A percentile compares a stretch with the other conserved stretches of the same genome.
phyloP scores from a whole-genome alignment of 2,329 filamentous ascomycete species.

The Xylariaceae sp. region DNA sequence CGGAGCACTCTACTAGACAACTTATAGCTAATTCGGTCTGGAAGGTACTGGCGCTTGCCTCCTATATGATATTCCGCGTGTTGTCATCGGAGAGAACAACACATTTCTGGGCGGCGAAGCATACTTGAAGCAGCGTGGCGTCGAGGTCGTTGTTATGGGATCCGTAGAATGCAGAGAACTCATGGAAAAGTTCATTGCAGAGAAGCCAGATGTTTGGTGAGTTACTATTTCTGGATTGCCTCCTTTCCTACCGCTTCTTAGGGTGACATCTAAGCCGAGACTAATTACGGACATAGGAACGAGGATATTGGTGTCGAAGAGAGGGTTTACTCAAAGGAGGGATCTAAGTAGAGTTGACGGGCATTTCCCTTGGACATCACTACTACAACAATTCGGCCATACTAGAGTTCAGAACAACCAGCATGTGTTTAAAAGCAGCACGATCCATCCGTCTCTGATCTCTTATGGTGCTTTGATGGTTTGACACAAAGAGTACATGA shows the following conservation, averaged over 20 bases:
- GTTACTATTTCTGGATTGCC: slow-evolving; percentile 22
- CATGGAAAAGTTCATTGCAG: slow-evolving; percentile 70
- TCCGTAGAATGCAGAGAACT: slow-evolving; percentile 62
- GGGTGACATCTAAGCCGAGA: background rate
- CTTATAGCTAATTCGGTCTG: background rate
- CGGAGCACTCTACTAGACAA: background rate
- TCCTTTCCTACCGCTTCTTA: background rate
- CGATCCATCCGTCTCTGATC: no score
- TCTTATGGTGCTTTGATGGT: no score
- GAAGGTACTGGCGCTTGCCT: slow-evolving; percentile 67
- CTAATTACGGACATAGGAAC: slow-evolving; percentile 20
- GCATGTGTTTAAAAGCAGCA: no score
- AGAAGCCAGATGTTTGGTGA: slow-evolving; percentile 71
- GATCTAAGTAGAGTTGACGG: background rate
- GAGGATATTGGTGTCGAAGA: slow-evolving; percentile 33
- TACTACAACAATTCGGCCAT: no score
- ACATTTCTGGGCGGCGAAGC: slow-evolving; percentile 73
- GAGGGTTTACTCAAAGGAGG: slow-evolving; percentile 29
- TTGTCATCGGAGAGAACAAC: slow-evolving; percentile 76
- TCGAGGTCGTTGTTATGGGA: slow-evolving; percentile 71
- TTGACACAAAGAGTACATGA: no score
- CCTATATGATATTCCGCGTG: slow-evolving; percentile 69
- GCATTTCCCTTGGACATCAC: no score
- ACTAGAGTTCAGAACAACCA: no score
- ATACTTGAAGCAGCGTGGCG: slow-evolving; percentile 63